These are phyloP conservation scores for Wallacemonas sp. DNA, from an alignment of 208 protist genomes.

Conservation along the genomic window DNA sequence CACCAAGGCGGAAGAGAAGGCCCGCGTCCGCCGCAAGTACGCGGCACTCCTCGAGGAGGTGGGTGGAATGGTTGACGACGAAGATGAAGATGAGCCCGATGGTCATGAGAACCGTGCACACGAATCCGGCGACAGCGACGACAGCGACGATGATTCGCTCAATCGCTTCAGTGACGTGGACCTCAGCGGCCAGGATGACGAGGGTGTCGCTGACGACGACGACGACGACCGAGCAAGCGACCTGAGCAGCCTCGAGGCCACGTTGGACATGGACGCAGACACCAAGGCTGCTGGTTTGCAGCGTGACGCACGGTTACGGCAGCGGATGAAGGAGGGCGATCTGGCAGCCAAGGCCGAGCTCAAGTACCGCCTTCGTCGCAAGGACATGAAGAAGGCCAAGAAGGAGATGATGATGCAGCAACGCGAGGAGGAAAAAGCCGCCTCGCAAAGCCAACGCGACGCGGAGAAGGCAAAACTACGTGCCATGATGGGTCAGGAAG, in stretches of 20 bases:
- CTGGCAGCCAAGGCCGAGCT: conserved; percentile 69
- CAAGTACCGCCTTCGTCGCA: conserved; percentile 85
- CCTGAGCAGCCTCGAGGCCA: conserved; percentile 72
- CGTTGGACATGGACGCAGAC: conserved; percentile 80
- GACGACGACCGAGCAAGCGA: conserved; percentile 18
- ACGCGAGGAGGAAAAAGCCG: conserved; percentile 53
- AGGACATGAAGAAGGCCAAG: conserved; percentile 87
- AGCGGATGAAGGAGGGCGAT: conserved; percentile 59
- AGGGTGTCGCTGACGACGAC: conserved; percentile 17
- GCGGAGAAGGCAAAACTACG: conserved; percentile 52
- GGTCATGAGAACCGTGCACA: conserved; percentile 7
- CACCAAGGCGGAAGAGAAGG: conserved; percentile 37
- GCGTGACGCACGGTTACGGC: conserved; percentile 53
- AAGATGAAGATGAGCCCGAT: conserved; percentile 9
- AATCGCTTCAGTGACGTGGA: conserved; percentile 85
- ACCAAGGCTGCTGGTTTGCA: conserved; percentile 70
- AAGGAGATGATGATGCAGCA: conserved; percentile 69
- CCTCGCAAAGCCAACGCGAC: conserved; percentile 32
- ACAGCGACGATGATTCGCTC: conserved; percentile 70
- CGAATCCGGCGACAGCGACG: conserved; percentile 19
- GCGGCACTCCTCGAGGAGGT: conserved; percentile 81
- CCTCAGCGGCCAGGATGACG: conserved; percentile 26
- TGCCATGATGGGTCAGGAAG: conserved; percentile 53
- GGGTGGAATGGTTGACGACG: conserved; percentile 60
- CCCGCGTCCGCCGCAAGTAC: conserved; percentile 76